Evolutionary conservation across 768 basidiomycete genomes (phyloP), one percentile per base, ranked within the genome.

Genomic region (Trametes cingulata): DNA sequence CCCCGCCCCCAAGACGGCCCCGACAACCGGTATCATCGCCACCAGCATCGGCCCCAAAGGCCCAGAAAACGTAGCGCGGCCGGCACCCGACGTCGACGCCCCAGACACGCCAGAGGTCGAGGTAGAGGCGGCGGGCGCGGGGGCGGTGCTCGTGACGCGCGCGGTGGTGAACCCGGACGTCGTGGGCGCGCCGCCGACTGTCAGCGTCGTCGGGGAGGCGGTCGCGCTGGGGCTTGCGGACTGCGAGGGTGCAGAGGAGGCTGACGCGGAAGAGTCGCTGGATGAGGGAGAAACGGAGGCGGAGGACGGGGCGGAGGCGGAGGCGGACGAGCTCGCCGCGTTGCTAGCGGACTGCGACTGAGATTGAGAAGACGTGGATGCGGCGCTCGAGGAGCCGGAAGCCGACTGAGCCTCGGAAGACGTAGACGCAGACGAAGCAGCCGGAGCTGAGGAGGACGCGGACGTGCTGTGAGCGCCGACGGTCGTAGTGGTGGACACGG

Each of bases 401-500:
- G 39, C 14, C 14, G 39, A 14, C 39, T 14, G n/a, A 13, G 45
- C 22, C 7, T 17, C n/a, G n/a, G 29, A 9, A 17, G 48, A 19
- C n/a, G 48, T 20, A 19, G 48, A 49, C 2, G 50, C 20, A 19
- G 49, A 37, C 14, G 46, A 15, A 13, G 46, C 29, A 22, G 45
- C 22, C 27, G 19, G 27, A 19, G 48, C 12, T 10, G 48, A n/a
- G 20, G 46, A 48, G 14, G 46, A 8, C 4, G 46, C 27, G 6
- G 46, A 17, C 14, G 25, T 8, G 46, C 70, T 69, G 15, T 73
- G 63, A 3, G 67, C 71, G 43, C 77, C 72, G 47, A 79, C 69
- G 15, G 77, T 80, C 10, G 79, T 74, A 1, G 69, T 67, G 5
- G 60, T n/a, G 2, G 60, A 35, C 22, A 69, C 37, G n/a, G 62